Evolutionary conservation across 768 basidiomycete genomes (phyloP), one percentile per base, ranked within the genome.

Genomic region (Chlorophyllum brunneum): DNA sequence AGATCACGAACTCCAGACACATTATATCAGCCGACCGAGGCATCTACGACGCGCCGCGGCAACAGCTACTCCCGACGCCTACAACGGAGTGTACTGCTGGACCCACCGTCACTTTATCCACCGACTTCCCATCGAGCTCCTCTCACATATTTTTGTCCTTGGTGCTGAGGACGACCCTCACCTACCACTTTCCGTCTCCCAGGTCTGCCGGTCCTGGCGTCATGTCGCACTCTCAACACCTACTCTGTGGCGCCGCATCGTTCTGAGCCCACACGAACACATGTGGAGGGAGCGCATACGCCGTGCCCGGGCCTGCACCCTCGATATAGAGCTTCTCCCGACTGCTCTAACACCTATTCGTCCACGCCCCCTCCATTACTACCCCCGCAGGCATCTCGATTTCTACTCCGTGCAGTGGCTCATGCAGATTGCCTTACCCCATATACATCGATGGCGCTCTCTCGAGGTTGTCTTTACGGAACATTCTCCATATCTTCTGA

Each of bases 151-250:
- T 43, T 88, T 90, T 62, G 61, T 79, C 20, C 66, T 83, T 11
- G 86, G 81, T 13, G 72, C 82, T 10, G 67, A 81, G 52, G 75
- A 78, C 43, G 78, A 82, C 62, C 61, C 66, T 44, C 75, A 77
- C 69, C 74, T 87, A 30, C 82, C 86, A 18, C 58, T 88, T 55
- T 66, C 69, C 38, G 72, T 86, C 43, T 88, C 87, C 6, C 86
- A 87, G 57, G 83, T 87, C 50, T 89, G 85, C 64, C 71, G 75
- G 39, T 62, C 67, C 29, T 90, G 87, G 85, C 73, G 86, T 37
- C 67, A 75, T 30, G 70, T 86, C 24, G 77, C 82, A 13, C 69
- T 86, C 24, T 77, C 74, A 41, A 82, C 83, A 4, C 84, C 80
- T 15, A 59, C 74, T 1, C 69, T 90, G 49, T 90, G 88, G 88